Percentiles rank a stretch among this genome's conserved stretches.
phyloP scores from a whole-genome alignment of 495 filamentous ascomycete genomes.

The Trypethelium eluteriae region DNA sequence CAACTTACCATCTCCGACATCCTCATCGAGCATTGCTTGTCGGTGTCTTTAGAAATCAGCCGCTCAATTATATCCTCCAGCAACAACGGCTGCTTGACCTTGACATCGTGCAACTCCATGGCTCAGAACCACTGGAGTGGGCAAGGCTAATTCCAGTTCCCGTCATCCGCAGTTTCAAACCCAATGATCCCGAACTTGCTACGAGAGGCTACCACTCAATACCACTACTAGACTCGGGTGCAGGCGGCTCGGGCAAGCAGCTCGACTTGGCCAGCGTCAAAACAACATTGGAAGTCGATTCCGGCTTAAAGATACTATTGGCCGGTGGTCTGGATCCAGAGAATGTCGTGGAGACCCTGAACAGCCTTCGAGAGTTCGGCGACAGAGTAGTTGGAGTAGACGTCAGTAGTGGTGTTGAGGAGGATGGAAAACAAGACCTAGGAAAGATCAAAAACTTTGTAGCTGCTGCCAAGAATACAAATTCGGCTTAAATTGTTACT shows the following conservation, averaged over 20 bases:
- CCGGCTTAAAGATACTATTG: constrained; percentile 60
- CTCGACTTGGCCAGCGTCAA: constrained; percentile 61
- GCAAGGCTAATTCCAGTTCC: constrained; percentile 77
- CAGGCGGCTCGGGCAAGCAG: constrained; percentile 70
- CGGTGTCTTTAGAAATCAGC: constrained; percentile 90
- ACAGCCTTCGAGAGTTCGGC: constrained; percentile 46
- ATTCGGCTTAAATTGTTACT: neutral
- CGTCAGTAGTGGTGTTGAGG: constrained; percentile 89
- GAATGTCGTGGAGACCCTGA: constrained; percentile 62
- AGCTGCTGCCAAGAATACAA: constrained; percentile 52
- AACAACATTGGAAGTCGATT: constrained; percentile 52
- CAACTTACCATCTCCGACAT: constrained; percentile 41
- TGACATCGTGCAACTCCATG: constrained; percentile 91
- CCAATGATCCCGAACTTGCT: constrained; percentile 60
- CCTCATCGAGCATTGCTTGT: constrained; percentile 68
- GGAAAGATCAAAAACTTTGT: constrained; percentile 80
- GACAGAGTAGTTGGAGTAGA: constrained; percentile 72
- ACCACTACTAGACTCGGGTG: constrained; percentile 76
- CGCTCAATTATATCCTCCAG: constrained; percentile 67
- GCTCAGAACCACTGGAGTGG: constrained; percentile 88
- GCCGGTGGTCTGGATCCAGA: constrained; percentile 73
- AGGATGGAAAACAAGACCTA: constrained; percentile 68
- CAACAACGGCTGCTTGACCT: constrained; percentile 68
- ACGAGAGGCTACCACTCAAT: constrained; percentile 72
- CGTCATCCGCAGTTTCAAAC: constrained; percentile 75